phyloP scores from a whole-genome alignment of 768 basidiomycete species.

The Phylloporus scabripes region DNA sequence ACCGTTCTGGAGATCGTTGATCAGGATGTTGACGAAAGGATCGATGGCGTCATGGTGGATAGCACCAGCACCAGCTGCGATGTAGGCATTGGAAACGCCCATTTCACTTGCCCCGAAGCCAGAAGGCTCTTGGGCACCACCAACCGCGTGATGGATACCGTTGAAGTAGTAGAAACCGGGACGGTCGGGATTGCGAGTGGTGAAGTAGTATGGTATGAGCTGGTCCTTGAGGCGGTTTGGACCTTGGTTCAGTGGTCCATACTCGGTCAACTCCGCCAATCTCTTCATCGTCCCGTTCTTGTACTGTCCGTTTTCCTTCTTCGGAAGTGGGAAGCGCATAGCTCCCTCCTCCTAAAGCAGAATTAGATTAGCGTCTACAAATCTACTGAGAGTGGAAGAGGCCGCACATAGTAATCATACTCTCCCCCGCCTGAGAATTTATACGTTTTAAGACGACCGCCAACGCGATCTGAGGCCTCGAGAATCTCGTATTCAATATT shows the following conservation, averaged over 20 bases:
- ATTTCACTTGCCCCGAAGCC: not conserved
- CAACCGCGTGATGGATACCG: not conserved
- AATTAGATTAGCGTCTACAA: not conserved
- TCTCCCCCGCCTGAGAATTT: conserved; percentile 27
- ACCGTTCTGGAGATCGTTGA: conserved; percentile 16
- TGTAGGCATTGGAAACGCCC: not conserved
- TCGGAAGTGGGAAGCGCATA: conserved; percentile 34
- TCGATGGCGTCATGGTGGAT: not conserved
- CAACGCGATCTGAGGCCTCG: conserved; percentile 33
- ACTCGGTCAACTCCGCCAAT: conserved; percentile 25
- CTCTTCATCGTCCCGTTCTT: conserved; percentile 29
- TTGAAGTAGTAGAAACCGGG: conserved; percentile 9
- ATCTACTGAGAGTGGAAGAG: not conserved
- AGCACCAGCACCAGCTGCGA: not conserved
- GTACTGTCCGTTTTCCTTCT: conserved; percentile 14
- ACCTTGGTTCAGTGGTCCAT: conserved; percentile 14
- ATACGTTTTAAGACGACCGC: conserved; percentile 41
- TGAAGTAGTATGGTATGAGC: conserved; percentile 21
- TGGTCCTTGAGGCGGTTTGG: conserved; percentile 12
- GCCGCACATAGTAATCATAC: not conserved
- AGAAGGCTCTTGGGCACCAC: not conserved
- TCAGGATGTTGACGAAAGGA: conserved; percentile 6
- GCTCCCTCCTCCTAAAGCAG: conserved; percentile 34
- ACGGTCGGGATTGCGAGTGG: conserved; percentile 7
- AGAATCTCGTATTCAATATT: conserved; percentile 42